Percentiles rank a stretch among this genome's conserved stretches.
These are phyloP conservation scores for Aspergillus felis DNA, from an alignment of 2,329 filamentous ascomycete species.

Conservation along the genomic window DNA sequence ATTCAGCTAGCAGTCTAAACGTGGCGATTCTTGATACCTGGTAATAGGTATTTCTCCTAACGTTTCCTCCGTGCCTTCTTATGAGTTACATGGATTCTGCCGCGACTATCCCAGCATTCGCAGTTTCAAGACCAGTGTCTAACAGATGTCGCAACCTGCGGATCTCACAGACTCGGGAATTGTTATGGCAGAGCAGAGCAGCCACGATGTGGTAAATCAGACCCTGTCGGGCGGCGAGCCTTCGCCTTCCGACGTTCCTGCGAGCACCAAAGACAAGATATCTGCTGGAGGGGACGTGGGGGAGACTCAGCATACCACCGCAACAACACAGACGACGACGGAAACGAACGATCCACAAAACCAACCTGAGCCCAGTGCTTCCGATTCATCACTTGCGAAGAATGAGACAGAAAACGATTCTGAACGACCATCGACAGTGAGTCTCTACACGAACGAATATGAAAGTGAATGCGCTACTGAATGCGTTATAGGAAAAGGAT, in stretches of 20 bases:
- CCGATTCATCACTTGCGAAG: constrained; percentile 15
- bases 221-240: constrained; percentile 62
- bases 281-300: constrained; percentile 50
- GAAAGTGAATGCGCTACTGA: constrained; percentile 17
- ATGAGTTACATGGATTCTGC: constrained; percentile 12
- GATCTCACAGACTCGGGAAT: constrained; percentile 47
- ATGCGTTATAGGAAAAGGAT: constrained; percentile 27
- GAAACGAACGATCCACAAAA: constrained; percentile 20
- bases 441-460: constrained; percentile 11
- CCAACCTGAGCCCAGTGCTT: constrained; percentile 19
- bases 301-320: constrained; percentile 40
- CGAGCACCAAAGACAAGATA: constrained; percentile 53
- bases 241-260: constrained; percentile 63
- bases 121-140: constrained; percentile 24
- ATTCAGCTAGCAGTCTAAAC: constrained; percentile 34
- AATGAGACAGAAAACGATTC: constrained; percentile 22
- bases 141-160: constrained; percentile 30
- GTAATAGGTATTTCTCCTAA: constrained; percentile 37
- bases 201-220: constrained; percentile 69
- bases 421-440: constrained; percentile 28
- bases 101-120: constrained; percentile 17
- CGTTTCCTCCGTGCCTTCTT: constrained; percentile 15
- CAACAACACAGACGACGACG: constrained; percentile 26
- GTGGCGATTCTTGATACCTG: constrained; percentile 43
- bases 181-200: constrained; percentile 70